A percentile compares a stretch with the other conserved stretches of the same genome.
Evolutionary conservation across 768 basidiomycete species (phyloP).

Genomic region (Mycena rosella): DNA sequence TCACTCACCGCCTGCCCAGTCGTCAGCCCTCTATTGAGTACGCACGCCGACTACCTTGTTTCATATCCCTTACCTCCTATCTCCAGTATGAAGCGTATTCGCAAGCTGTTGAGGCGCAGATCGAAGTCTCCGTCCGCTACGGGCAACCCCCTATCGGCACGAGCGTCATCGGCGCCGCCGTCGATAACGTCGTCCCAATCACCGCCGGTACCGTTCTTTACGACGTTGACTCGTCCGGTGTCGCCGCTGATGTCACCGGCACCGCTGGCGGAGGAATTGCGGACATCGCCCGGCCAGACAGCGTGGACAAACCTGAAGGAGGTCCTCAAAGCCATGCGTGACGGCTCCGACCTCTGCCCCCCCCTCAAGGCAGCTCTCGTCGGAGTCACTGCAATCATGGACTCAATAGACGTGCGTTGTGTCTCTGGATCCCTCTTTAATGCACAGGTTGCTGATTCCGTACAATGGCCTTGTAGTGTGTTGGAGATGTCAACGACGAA

Average conservation of each 20-base stretch:
- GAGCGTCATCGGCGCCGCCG: background rate
- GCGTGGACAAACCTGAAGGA: background rate
- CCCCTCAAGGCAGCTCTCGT: constrained; percentile 2
- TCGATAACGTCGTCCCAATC: background rate
- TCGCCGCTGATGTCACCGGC: background rate
- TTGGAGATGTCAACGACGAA: constrained; percentile 5
- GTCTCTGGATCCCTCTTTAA: too few species aligned
- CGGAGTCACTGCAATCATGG: constrained; percentile 1
- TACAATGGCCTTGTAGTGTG: background rate
- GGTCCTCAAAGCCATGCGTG: constrained; percentile 11
- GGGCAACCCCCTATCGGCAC: constrained; percentile 1
- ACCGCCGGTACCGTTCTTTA: constrained; percentile 1
- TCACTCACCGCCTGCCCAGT: background rate
- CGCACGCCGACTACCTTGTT: constrained; percentile 5
- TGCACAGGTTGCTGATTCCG: background rate
- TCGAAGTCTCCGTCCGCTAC: constrained; percentile 3
- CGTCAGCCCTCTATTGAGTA: background rate
- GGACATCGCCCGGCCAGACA: background rate
- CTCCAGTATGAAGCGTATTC: constrained; percentile 9
- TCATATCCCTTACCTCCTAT: constrained; percentile 6
- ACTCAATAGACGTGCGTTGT: constrained; percentile 11
- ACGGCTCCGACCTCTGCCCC: constrained; percentile 4
- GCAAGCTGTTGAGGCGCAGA: background rate
- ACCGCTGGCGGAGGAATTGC: background rate
- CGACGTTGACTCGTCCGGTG: constrained; percentile 1